Conservation (phyloP, 78 protist genomes). For the Dictyostelium firmibasis region DNA sequence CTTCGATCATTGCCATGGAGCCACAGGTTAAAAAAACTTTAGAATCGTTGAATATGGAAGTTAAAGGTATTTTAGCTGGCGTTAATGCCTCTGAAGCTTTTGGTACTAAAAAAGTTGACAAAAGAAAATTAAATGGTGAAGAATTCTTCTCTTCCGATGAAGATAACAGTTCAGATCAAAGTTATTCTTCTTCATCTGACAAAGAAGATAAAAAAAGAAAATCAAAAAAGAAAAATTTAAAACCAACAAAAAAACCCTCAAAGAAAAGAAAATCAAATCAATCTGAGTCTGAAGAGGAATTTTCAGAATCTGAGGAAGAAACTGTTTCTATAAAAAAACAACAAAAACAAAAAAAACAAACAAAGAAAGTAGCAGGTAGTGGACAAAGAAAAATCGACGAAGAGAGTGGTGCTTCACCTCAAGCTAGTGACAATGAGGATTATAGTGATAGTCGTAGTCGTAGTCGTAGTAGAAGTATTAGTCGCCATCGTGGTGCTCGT, state of each 20-base stretch:
- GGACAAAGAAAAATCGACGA: neutral
- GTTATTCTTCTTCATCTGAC: neutral
- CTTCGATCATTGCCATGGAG: neutral
- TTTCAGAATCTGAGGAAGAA: neutral
- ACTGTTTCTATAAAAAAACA: neutral
- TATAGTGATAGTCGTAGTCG: neutral
- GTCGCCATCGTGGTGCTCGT: neutral
- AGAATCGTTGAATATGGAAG: slow-evolving; percentile 25
- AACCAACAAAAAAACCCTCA: neutral
- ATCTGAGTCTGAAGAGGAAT: neutral
- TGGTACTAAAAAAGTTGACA: neutral
- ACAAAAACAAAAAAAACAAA: neutral
- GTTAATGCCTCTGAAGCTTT: slow-evolving; percentile 6
- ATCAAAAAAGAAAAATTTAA: neutral
- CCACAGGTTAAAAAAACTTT: slow-evolving; percentile 30
- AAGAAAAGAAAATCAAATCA: neutral
- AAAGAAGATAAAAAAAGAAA: neutral
- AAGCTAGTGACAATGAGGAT: neutral
- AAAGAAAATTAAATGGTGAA: neutral
- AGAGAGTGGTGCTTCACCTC: neutral
- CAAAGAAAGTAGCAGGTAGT: neutral
- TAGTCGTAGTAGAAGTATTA: neutral
- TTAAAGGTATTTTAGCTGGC: neutral
- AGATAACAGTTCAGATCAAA: neutral
- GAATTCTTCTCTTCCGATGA: neutral